A percentile compares a stretch with the other conserved stretches of the same genome.
Evolutionary conservation across 169 alveolate genomes (phyloP).

Genomic region (Babesia sp.): DNA sequence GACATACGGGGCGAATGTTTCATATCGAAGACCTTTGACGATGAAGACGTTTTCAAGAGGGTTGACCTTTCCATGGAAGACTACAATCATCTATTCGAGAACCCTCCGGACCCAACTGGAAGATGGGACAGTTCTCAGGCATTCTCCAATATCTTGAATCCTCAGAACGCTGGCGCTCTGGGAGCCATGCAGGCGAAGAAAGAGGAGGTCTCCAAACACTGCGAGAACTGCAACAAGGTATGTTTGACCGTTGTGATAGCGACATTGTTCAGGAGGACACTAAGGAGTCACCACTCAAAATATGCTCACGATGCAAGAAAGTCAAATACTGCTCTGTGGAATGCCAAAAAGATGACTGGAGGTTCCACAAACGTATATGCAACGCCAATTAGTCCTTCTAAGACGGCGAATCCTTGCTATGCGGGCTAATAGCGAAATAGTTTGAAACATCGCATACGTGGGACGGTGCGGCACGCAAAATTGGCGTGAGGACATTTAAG

Average conservation of each 20-base stretch:
- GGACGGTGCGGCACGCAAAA: not conserved
- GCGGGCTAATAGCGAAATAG: not conserved
- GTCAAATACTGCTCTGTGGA: slow-evolving; percentile 82
- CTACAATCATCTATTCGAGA: slow-evolving; percentile 74
- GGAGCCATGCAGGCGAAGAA: not conserved
- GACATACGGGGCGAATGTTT: slow-evolving; percentile 89
- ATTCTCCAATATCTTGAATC: slow-evolving; percentile 43
- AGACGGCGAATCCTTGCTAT: not conserved
- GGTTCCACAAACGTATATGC: slow-evolving; percentile 82
- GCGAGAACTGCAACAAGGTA: slow-evolving; percentile 76
- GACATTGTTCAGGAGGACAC: slow-evolving; percentile 37
- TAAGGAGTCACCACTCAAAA: slow-evolving; percentile 36
- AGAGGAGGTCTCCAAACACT: slow-evolving; percentile 21
- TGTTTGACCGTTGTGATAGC: not conserved
- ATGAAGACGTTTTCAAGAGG: slow-evolving; percentile 82
- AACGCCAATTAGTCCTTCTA: slow-evolving; percentile 10
- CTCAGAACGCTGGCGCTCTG: slow-evolving; percentile 7
- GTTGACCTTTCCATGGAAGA: slow-evolving; percentile 76
- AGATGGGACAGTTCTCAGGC: slow-evolving; percentile 72
- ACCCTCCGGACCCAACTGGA: slow-evolving; percentile 85
- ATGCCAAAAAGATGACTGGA: slow-evolving; percentile 87
- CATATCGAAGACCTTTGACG: slow-evolving; percentile 85
- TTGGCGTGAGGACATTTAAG: not conserved
- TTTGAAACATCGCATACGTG: not conserved
- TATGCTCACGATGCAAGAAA: slow-evolving; percentile 85